Evolutionary conservation across 23 red algal genomes (phyloP).

Genomic region (Gracilariopsis chorda): DNA sequence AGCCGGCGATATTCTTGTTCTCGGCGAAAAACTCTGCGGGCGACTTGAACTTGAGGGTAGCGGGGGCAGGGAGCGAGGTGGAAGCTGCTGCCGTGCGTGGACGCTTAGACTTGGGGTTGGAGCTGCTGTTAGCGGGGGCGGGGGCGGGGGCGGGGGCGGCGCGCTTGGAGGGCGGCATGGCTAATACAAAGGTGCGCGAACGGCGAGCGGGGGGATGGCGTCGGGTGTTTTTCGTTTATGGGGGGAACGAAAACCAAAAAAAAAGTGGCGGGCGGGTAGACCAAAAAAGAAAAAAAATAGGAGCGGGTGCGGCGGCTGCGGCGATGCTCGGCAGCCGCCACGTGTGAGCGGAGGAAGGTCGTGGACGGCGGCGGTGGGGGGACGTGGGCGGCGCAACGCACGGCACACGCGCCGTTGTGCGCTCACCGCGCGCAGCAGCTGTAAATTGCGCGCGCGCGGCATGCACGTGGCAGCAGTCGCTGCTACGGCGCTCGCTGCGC

Average conservation of each 20-base stretch:
- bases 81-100: background rate
- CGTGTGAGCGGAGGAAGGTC: background rate
- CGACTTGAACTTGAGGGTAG: slow-evolving; percentile 79
- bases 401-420: background rate
- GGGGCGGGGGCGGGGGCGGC: background rate
- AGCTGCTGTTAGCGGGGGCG: too few species aligned
- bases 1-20: slow-evolving; percentile 98
- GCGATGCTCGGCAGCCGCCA: background rate
- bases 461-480: background rate
- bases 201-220: background rate
- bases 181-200: too few species aligned
- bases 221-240: too few species aligned
- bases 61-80: background rate
- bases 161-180: too few species aligned
- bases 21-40: slow-evolving; percentile 97
- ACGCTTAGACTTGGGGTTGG: background rate
- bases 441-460: background rate
- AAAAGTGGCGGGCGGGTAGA: background rate
- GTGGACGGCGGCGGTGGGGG: background rate
- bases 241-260: background rate
- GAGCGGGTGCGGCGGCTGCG: background rate
- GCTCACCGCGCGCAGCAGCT: background rate
- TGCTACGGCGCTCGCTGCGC: background rate
- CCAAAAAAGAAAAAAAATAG: background rate
- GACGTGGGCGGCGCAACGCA: background rate